A percentile compares a stretch with the other conserved stretches of the same genome.
Conservation (phyloP, 768 basidiomycete species). For the Phlegmacium glaucopus region DNA sequence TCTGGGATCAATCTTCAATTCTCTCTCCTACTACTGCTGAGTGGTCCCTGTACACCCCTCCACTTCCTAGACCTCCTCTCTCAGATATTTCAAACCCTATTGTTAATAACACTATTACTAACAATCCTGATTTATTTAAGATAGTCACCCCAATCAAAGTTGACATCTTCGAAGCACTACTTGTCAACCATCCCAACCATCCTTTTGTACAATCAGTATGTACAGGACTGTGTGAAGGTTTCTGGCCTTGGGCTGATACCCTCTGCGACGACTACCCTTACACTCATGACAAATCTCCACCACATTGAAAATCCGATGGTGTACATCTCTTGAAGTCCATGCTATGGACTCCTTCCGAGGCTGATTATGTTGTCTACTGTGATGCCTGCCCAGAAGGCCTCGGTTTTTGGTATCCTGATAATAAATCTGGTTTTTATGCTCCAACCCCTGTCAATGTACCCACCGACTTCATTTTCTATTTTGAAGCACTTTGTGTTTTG, state of each 20-base stretch:
- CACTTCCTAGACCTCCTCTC: slow-evolving; percentile 14
- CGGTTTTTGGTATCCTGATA: slow-evolving; percentile 20
- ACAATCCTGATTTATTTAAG: slow-evolving; percentile 27
- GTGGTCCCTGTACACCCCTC: too few relatives aligned
- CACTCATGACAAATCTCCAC: slow-evolving; percentile 13
- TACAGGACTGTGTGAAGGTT: slow-evolving; percentile 29
- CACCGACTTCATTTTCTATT: slow-evolving; percentile 20
- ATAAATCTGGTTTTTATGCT: too few relatives aligned
- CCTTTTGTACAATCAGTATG: slow-evolving; percentile 33
- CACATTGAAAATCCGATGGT: slow-evolving; percentile 10
- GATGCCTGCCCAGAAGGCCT: slow-evolving; percentile 20
- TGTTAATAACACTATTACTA: slow-evolving; percentile 17
- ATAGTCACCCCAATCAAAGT: slow-evolving; percentile 11
- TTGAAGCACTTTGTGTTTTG: slow-evolving; percentile 18
- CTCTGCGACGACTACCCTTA: slow-evolving; percentile 13
- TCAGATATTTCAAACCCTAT: slow-evolving; percentile 10
- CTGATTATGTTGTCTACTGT: slow-evolving; percentile 11
- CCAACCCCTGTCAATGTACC: too few relatives aligned
- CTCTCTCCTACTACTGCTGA: slow-evolving; percentile 1
- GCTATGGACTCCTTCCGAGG: slow-evolving; percentile 5
- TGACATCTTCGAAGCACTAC: slow-evolving; percentile 11
- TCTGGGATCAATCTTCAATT: slow-evolving; percentile 7
- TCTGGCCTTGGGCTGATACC: slow-evolving; percentile 41
- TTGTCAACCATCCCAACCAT: slow-evolving; percentile 36
- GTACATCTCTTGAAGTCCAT: slow-evolving; percentile 15